Evolutionary conservation across 2,329 filamentous ascomycete species (phyloP), one percentile per base, ranked within the genome.

Genomic region (Colletotrichum incanum): DNA sequence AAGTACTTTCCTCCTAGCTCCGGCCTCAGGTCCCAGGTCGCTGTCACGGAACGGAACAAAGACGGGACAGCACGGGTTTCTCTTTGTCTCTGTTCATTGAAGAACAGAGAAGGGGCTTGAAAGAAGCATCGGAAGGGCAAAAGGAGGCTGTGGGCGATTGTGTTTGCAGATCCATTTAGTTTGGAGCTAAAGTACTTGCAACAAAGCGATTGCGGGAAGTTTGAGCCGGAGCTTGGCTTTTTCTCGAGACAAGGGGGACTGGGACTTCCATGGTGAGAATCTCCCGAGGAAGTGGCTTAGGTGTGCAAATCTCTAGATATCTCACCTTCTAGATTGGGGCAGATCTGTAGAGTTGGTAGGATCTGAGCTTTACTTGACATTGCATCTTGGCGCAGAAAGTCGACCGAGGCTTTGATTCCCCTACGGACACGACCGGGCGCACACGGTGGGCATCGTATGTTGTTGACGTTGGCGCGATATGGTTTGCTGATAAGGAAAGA

Each of bases 381-480:
- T 49, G 45, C 8, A 20, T n/a, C 45, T 26, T 49, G n/a, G n/a
- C 45, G 23, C 45, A 14, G n/a, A 12, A 26, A 49, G 12, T 23
- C 23, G 45, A 26, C n/a, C 5, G 45, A 23, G n/a, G 45, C 2
- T 23, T 6, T 23, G 45, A 26, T 49, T 12, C 20, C 12, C n/a
- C 43, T 47, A 20, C 43, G 43, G 20, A n/a, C 43, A 47, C 43
- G 9, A 20, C 43, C 43, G 43, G n/a, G 34, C 59, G 18, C 18
- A 28, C 39, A n/a, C n/a, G 37, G 28, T n/a, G 3, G 12, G 12
- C 47, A 71, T 71, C 67, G 67, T 61, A 71, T 34, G 67, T 71
- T 71, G 18, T 55, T 60, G 62, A 55, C 28, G 39, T 61, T 47
- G 41, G 47, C 9, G 28, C 39, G 49, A 31, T 18, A 18, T 5